These are phyloP conservation scores for Chlorella ohadii DNA, from an alignment of 139 green algal species.

Conservation along the genomic window DNA sequence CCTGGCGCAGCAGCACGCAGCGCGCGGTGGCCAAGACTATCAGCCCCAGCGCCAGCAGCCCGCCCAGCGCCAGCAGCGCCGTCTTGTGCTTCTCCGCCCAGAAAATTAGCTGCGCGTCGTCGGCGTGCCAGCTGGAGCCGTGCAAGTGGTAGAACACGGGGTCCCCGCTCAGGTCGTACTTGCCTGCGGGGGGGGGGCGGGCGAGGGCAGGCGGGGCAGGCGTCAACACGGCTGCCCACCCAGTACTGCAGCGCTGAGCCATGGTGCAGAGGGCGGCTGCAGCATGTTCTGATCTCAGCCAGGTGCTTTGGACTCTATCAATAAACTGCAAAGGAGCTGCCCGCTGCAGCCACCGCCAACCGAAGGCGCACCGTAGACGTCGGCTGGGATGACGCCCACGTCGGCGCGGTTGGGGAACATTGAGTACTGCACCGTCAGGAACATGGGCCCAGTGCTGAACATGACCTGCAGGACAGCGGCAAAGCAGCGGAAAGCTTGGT, in stretches of 20 bases:
- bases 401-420: background rate
- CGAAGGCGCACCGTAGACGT: too few relatives aligned
- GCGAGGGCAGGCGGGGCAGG: too few relatives aligned
- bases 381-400: constrained; percentile 48
- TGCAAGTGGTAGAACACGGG: constrained; percentile 56
- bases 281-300: too few relatives aligned
- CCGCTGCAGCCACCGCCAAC: too few relatives aligned
- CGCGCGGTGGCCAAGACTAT: background rate
- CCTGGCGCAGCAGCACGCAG: background rate
- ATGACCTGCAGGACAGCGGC: constrained; percentile 48
- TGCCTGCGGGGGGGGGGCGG: too few relatives aligned
- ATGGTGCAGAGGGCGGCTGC: too few relatives aligned
- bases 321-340: too few relatives aligned
- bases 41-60: background rate
- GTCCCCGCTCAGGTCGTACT: constrained; percentile 10
- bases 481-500: too few relatives aligned
- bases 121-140: constrained; percentile 61
- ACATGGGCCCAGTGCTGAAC: constrained; percentile 71
- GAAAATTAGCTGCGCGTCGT: constrained; percentile 57
- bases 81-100: constrained; percentile 55
- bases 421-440: constrained; percentile 51
- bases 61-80: constrained; percentile 28
- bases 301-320: too few relatives aligned
- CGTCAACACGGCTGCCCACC: too few relatives aligned
- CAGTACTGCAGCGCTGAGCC: too few relatives aligned